Percentiles rank a stretch among this genome's conserved stretches.
Conservation (phyloP, 495 filamentous ascomycete genomes). For the Aspergillus bertholletiae region DNA sequence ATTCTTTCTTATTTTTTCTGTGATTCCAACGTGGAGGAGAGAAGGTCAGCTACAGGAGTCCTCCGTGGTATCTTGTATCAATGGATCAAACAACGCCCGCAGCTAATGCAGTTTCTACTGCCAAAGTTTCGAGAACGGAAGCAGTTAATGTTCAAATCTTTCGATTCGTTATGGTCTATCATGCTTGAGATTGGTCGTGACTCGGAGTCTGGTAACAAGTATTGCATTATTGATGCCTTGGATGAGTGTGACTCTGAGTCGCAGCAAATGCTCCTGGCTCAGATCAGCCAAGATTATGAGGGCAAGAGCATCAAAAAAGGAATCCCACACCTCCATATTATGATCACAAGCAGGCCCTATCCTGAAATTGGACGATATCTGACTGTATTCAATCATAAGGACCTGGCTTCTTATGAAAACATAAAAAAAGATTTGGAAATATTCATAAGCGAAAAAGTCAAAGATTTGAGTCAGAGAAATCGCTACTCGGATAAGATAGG, state of each 20-base stretch:
- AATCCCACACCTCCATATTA: constrained; percentile 6
- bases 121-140: background rate
- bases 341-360: constrained; percentile 25
- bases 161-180: constrained; percentile 7
- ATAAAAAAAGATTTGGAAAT: constrained; percentile 13
- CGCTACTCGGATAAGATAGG: constrained; percentile 12
- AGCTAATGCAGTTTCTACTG: background rate
- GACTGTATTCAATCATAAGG: constrained; percentile 3
- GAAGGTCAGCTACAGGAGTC: background rate
- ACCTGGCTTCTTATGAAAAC: constrained; percentile 12
- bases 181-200: background rate
- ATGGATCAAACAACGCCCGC: background rate
- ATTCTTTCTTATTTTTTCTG: background rate
- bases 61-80: background rate
- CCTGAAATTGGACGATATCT: constrained; percentile 19
- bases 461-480: constrained; percentile 13
- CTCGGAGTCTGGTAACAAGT: background rate
- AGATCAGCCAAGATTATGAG: constrained; percentile 3
- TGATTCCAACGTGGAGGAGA: background rate
- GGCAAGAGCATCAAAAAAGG: background rate
- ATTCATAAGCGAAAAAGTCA: constrained; percentile 20
- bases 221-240: constrained; percentile 27
- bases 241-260: constrained; percentile 23
- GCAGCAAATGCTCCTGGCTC: constrained; percentile 15
- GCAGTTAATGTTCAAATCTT: background rate